Base-by-base conservation (phyloP, 352 stramenopile species). In the Pythium insidiosum region DNA sequence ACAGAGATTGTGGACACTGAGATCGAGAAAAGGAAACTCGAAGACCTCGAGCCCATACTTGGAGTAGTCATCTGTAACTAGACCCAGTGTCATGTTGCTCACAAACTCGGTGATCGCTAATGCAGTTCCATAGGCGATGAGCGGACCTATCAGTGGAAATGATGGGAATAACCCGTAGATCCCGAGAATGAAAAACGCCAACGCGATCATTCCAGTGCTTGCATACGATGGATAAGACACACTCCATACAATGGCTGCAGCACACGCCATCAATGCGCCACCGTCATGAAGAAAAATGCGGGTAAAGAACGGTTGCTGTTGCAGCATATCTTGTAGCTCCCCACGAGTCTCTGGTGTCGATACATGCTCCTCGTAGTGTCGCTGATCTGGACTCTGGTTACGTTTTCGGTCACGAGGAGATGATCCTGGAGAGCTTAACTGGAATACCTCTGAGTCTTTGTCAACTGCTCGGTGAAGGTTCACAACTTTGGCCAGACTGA, bases 171-270 rank as follows among this genome's bases (percentile, higher is more conserved):
- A 13, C 0, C 76, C 81, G 43, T 89, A 90, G 24, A 83, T 25
- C 12, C 63, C 76, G 3, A 94, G 62, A 0, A 68, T 84, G 34
- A 88, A 47, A 33, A 88, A 82, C 4, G 70, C 78, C 49, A 74
- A 66, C 2, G 47, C 76, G 38, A 86, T 69, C 38, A 91, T 68
- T 9, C 68, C 63, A 5, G 78, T 56, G 16, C 68, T 88, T 19
- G 63, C 48, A 36, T 94, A 94, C 26, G 81, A 91, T 35, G 81
- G 81, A 37, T 94, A 94, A 26, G 76, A 88, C 1, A 88, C 76
- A 46, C 73, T 84, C 76, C 76, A 88, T 11, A 73, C 60, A 31
- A 86, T 86, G 1, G 73, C 71, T 15, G 66, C 76, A 30, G 63
- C 71, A 47, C 76, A 84, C 13, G 71, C 76, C 2, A 88, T 49